phyloP scores from a whole-genome alignment of 805 yeast genomes.

The Ogataea henricii region DNA sequence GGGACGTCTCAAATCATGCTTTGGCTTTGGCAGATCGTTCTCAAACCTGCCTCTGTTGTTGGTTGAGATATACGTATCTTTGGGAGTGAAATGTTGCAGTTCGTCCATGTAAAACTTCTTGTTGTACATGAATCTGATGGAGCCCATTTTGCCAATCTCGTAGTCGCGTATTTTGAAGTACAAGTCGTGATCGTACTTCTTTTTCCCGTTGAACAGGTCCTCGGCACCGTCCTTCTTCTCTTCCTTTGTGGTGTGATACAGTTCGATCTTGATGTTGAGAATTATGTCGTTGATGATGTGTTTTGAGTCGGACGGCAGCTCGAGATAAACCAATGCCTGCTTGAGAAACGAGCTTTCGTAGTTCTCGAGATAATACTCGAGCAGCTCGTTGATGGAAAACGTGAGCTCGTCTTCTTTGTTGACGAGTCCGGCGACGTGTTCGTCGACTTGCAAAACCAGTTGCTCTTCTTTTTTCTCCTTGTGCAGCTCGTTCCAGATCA shows the following conservation, averaged over 20 bases:
- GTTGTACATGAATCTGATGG: constrained; percentile 36
- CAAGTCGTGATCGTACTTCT: constrained; percentile 22
- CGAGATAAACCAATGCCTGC: constrained; percentile 22
- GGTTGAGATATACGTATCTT: neutral
- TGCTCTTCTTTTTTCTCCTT: constrained; percentile 7
- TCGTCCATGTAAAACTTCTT: constrained; percentile 32
- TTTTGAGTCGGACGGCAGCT: constrained; percentile 21
- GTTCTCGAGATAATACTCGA: constrained; percentile 36
- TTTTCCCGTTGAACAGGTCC: neutral
- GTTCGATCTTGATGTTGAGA: constrained; percentile 34
- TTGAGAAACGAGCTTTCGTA: constrained; percentile 28
- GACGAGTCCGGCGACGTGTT: constrained; percentile 13
- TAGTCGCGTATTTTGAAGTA: constrained; percentile 34
- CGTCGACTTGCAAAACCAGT: constrained; percentile 15
- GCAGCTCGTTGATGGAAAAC: constrained; percentile 27
- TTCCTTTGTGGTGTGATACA: constrained; percentile 15
- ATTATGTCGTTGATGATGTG: constrained; percentile 30
- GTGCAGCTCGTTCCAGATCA: constrained; percentile 30
- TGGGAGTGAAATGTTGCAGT: constrained; percentile 13
- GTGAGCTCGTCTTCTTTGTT: constrained; percentile 11
- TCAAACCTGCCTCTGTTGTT: constrained; percentile 13
- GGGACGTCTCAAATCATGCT: neutral
- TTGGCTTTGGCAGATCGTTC: constrained; percentile 3
- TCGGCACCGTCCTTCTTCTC: constrained; percentile 2
- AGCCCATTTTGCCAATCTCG: constrained; percentile 34